Evolutionary conservation across 495 filamentous ascomycete genomes (phyloP).

Genomic region (Halenospora varia): DNA sequence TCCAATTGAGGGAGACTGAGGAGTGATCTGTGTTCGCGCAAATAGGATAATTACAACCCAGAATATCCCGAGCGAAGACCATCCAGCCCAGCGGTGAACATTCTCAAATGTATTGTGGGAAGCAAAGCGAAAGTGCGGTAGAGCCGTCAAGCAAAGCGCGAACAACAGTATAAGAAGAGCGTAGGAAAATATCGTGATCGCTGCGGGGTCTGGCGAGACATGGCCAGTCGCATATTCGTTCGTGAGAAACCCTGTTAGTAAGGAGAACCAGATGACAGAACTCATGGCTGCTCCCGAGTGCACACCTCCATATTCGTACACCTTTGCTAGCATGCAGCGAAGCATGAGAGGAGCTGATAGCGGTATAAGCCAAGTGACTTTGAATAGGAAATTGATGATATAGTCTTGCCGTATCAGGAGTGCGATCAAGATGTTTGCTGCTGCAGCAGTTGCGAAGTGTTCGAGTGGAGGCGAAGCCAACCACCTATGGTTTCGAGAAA

Average conservation of each 20-base stretch:
- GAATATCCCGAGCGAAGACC: conserved; percentile 47
- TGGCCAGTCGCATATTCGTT: conserved; percentile 23
- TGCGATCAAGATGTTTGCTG: conserved; percentile 39
- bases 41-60: conserved; percentile 41
- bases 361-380: conserved; percentile 47
- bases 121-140: conserved; percentile 40
- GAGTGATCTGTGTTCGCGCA: too few species aligned
- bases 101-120: conserved; percentile 53
- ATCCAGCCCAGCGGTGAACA: conserved; percentile 54
- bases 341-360: conserved; percentile 48
- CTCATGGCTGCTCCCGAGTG: conserved; percentile 60
- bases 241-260: conserved; percentile 41
- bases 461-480: background rate
- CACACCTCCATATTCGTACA: conserved; percentile 64
- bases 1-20: too few species aligned
- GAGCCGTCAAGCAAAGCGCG: conserved; percentile 29
- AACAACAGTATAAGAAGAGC: conserved; percentile 26
- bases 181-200: conserved; percentile 26
- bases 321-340: conserved; percentile 53
- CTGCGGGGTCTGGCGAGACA: too few species aligned
- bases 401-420: conserved; percentile 62
- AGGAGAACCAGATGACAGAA: conserved; percentile 57
- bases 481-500: too few species aligned
- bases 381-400: conserved; percentile 59
- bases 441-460: conserved; percentile 28